Base-by-base conservation (phyloP, 148 eudicot genomes). In the Vaccinium myrtillus region DNA sequence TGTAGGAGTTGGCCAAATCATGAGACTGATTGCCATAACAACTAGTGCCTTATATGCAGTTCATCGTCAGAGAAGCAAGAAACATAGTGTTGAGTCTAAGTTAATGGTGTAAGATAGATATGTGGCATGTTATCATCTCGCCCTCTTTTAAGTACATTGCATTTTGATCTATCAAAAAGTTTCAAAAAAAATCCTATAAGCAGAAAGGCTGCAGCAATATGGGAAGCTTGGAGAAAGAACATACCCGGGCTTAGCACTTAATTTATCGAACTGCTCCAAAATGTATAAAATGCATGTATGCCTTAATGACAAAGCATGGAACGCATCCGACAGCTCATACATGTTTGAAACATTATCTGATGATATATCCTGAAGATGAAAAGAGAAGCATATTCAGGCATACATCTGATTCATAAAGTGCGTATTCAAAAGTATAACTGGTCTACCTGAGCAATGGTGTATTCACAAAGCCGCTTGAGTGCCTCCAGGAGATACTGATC, bases 401-500 rank as follows among this genome's bases (percentile, higher is more conserved):
- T 82, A 77, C 36, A n/a, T 48, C 50, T 15, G 19, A 85, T 61
- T 15, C 79, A 30, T 30, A 12, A 78, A 83, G 39, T 48, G 14
- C 4, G 39, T 74, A 54, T 48, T 32, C 3, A 54, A 54, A 46
- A 21, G 50, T 69, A 82, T 25, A 53, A 12, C 14, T 43, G 51
- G 65, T 61, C 87, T 75, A 96, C 98, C 97, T 95, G 91, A 67
- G 93, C 96, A 90, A 97, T 95, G 63, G 95, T 83, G 86, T 90
- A 94, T 87, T 95, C 99, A 84, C 99, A 97, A 56, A 90, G 95
- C 63, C 94, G 93, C 88, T 97, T 97, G 21, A 97, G 96, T 55
- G 98, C 98, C 80, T 97, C 98, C 78, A 97, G 81, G n/a, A 97
- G 93, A 90, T 97, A 97, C 89, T 95, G 99, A 86, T 95, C 99